These are phyloP conservation scores for Stevia rebaudiana DNA, from an alignment of 140 eudicot species.

Conservation along the genomic window DNA sequence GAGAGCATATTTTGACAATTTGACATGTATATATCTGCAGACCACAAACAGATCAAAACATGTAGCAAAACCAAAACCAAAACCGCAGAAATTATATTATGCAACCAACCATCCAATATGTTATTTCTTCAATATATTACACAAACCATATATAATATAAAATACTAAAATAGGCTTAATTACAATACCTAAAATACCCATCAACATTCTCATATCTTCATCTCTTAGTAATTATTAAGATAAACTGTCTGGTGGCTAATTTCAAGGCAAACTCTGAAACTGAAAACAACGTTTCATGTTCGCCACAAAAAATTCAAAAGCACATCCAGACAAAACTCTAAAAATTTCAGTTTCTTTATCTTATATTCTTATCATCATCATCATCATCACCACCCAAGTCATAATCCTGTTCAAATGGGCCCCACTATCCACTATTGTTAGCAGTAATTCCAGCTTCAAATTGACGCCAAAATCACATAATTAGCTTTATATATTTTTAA, in stretches of 20 bases:
- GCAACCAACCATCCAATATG: constrained; percentile 18
- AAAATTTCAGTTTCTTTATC: constrained; percentile 23
- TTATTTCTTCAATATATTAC: constrained; percentile 17
- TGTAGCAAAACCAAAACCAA: not conserved
- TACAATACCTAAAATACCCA: constrained; percentile 12
- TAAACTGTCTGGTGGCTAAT: constrained; percentile 33
- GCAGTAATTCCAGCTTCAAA: constrained; percentile 56
- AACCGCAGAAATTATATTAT: constrained; percentile 3
- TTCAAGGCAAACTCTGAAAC: constrained; percentile 39
- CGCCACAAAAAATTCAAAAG: constrained; percentile 33
- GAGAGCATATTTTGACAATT: no score
- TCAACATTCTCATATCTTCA: constrained; percentile 17
- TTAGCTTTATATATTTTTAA: constrained; percentile 17
- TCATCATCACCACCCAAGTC: constrained; percentile 3
- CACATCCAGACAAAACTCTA: constrained; percentile 25
- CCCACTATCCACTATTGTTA: constrained; percentile 46
- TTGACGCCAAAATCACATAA: constrained; percentile 68
- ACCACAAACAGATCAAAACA: not conserved
- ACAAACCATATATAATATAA: constrained; percentile 31
- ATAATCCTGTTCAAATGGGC: not conserved
- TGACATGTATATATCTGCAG: not conserved
- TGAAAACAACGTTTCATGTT: constrained; percentile 45
- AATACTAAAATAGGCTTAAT: constrained; percentile 17
- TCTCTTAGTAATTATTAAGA: constrained; percentile 22
- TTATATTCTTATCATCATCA: no score